These are phyloP conservation scores for Tephrocybe sp. DNA, from an alignment of 768 basidiomycete genomes.

Conservation along the genomic window DNA sequence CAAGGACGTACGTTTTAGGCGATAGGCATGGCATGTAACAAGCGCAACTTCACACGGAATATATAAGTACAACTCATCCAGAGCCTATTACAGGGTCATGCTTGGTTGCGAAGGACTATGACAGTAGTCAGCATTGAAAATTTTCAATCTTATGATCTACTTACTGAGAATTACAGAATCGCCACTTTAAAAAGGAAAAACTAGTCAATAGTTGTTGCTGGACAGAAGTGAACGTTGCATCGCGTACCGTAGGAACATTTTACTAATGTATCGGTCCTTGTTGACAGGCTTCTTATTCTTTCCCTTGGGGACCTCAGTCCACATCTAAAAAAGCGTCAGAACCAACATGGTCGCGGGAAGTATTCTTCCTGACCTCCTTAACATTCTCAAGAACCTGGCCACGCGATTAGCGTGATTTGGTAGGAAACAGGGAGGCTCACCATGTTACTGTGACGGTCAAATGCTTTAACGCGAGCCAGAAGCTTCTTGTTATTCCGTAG, in stretches of 20 bases:
- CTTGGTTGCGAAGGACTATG: constrained; percentile 74
- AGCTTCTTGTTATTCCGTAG: constrained; percentile 98
- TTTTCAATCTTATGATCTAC: constrained; percentile 29
- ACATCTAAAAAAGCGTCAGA: constrained; percentile 66
- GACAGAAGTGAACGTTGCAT: background rate
- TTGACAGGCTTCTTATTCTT: constrained; percentile 99
- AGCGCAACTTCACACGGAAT: background rate
- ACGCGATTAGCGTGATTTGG: constrained; percentile 5
- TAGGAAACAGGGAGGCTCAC: constrained; percentile 39
- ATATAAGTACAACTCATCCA: background rate
- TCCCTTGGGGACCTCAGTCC: constrained; percentile 97
- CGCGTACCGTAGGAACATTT: constrained; percentile 91
- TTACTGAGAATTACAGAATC: constrained; percentile 97
- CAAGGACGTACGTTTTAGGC: background rate
- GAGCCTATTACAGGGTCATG: constrained; percentile 30
- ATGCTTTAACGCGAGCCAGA: constrained; percentile 93
- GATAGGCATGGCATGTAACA: background rate
- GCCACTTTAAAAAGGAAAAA: constrained; percentile 50
- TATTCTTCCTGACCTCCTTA: constrained; percentile 65
- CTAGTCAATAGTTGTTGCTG: constrained; percentile 4
- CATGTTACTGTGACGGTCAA: constrained; percentile 99
- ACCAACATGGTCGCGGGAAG: background rate
- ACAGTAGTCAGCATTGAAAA: constrained; percentile 28
- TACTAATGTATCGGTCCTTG: constrained; percentile 99
- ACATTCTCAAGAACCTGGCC: constrained; percentile 92